Percentiles rank a stretch among this genome's conserved stretches.
phyloP scores from a whole-genome alignment of 2,329 filamentous ascomycete species.

The Colletotrichum lini region DNA sequence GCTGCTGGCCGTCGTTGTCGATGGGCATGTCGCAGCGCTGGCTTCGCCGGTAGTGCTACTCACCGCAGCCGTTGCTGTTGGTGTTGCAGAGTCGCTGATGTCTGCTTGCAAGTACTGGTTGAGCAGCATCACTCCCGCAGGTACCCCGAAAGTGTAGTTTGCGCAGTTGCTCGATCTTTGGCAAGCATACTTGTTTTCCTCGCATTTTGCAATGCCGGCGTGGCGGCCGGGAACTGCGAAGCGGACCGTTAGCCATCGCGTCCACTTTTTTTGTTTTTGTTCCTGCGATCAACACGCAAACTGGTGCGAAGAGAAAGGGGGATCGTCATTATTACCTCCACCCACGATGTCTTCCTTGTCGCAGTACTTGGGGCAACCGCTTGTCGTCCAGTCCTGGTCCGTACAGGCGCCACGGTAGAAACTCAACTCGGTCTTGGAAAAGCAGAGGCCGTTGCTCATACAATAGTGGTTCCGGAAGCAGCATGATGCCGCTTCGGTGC shows the following conservation, averaged over 20 bases:
- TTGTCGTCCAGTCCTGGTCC: slow-evolving; percentile 11
- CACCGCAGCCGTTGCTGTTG: neutral
- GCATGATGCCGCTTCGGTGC: slow-evolving; percentile 32
- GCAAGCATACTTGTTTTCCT: slow-evolving; percentile 16
- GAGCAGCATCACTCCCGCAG: slow-evolving; percentile 16
- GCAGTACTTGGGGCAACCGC: slow-evolving; percentile 34
- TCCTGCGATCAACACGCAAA: neutral
- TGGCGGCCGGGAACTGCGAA: slow-evolving; percentile 12
- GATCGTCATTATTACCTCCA: neutral
- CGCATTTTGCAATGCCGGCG: slow-evolving; percentile 8
- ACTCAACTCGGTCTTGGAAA: slow-evolving; percentile 30
- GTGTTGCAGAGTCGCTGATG: neutral
- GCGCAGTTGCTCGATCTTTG: slow-evolving; percentile 23
- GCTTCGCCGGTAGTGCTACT: neutral
- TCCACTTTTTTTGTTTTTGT: neutral
- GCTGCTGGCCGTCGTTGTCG: neutral
- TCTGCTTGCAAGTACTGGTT: slow-evolving; percentile 32
- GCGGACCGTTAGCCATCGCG: neutral
- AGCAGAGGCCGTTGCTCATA: slow-evolving; percentile 40
- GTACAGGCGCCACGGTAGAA: slow-evolving; percentile 39
- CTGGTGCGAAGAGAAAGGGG: no score
- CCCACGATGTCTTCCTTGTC: slow-evolving; percentile 8
- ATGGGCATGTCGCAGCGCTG: neutral
- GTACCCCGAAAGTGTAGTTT: slow-evolving; percentile 24
- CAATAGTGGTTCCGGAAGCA: slow-evolving; percentile 37